Conservation (phyloP, 768 basidiomycete genomes). For the Mycena vulgaris region DNA sequence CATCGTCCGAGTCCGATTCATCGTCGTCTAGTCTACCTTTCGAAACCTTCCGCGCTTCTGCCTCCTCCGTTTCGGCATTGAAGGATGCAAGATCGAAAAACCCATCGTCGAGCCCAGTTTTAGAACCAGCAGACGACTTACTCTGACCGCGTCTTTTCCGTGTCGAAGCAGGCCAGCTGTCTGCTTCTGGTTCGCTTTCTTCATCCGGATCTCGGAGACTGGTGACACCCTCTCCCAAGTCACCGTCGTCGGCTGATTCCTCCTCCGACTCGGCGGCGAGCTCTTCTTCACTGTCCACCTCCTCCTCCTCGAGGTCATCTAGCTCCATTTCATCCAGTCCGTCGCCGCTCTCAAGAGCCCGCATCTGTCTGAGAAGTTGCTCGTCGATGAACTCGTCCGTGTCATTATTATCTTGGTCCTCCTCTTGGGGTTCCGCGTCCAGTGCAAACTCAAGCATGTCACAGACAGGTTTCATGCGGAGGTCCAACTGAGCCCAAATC, state of each 20-base stretch:
- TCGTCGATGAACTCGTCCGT: constrained; percentile 49
- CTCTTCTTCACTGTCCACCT: constrained; percentile 52
- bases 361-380: constrained; percentile 40
- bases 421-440: constrained; percentile 55
- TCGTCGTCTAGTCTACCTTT: constrained; percentile 71
- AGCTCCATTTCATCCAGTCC: constrained; percentile 53
- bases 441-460: constrained; percentile 77
- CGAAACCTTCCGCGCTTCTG: constrained; percentile 76
- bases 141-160: constrained; percentile 27
- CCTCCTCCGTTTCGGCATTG: constrained; percentile 87
- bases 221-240: constrained; percentile 44
- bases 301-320: constrained; percentile 49
- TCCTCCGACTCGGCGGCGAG: constrained; percentile 44
- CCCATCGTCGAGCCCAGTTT: constrained; percentile 80
- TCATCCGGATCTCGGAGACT: constrained; percentile 58
- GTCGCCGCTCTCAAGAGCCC: constrained; percentile 47
- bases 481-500: constrained; percentile 94
- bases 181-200: constrained; percentile 51
- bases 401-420: constrained; percentile 50
- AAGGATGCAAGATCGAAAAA: constrained; percentile 94
- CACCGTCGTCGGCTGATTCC: constrained; percentile 46
- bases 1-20: constrained; percentile 65
- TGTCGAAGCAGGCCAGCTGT: constrained; percentile 39
- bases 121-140: constrained; percentile 34
- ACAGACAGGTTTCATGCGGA: constrained; percentile 80